Evolutionary conservation across 495 filamentous ascomycete species (phyloP).

Genomic region (Chaetomium tenue): DNA sequence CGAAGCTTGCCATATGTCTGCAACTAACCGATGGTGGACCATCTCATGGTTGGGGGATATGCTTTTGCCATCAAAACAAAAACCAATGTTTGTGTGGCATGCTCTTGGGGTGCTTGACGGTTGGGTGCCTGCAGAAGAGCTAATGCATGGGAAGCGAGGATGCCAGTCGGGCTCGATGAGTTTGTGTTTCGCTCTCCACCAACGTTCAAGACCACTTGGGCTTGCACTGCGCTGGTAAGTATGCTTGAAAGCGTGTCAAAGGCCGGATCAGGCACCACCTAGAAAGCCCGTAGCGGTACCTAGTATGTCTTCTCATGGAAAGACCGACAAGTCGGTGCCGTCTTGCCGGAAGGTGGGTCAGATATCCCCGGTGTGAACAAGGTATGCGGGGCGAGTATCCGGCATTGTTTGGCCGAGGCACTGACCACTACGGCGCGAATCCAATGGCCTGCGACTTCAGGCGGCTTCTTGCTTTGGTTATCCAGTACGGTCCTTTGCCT

Average conservation of each 20-base stretch:
- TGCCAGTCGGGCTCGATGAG: slow-evolving; percentile 22
- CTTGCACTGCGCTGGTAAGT: not conserved
- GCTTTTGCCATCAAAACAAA: slow-evolving; percentile 27
- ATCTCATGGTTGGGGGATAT: slow-evolving; percentile 27
- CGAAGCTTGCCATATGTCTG: slow-evolving; percentile 33
- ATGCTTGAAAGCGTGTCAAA: not conserved
- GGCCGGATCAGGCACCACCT: not conserved
- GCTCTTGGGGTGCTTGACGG: slow-evolving; percentile 30
- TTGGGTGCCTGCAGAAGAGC: slow-evolving; percentile 36
- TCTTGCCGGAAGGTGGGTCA: not conserved
- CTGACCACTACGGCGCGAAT: slow-evolving; percentile 22
- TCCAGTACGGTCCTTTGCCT: slow-evolving; percentile 37
- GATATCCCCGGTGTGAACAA: not conserved
- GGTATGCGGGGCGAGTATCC: slow-evolving; percentile 21
- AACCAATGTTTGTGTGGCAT: slow-evolving; percentile 32
- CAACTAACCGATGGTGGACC: slow-evolving; percentile 33
- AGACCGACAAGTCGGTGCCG: not conserved
- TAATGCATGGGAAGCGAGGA: slow-evolving; percentile 38
- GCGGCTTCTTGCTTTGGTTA: slow-evolving; percentile 40
- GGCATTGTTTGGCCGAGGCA: slow-evolving; percentile 27
- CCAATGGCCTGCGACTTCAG: slow-evolving; percentile 30
- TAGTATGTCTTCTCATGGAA: slow-evolving; percentile 5
- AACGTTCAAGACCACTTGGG: not conserved
- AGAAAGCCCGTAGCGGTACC: not conserved
- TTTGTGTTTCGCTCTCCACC: slow-evolving; percentile 1